Evolutionary conservation across 2,329 filamentous ascomycete genomes (phyloP).

Genomic region (Microsporum canis): DNA sequence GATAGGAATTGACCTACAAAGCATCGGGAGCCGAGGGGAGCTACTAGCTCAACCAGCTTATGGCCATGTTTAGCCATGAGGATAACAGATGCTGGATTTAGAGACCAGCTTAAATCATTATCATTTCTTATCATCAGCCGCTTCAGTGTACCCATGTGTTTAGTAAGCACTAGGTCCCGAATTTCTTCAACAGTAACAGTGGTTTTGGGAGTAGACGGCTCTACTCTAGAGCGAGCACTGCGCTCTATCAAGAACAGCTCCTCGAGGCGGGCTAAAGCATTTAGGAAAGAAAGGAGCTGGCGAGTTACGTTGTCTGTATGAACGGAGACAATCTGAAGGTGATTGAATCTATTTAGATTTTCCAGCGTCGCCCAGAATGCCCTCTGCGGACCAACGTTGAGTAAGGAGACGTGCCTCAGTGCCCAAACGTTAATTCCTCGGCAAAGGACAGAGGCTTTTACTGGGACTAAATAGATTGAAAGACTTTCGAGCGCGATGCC

Average conservation of each 20-base stretch:
- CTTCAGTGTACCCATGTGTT: slow-evolving; percentile 45
- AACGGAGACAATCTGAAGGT: slow-evolving; percentile 46
- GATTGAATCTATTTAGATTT: slow-evolving; percentile 42
- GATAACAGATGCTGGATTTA: slow-evolving; percentile 14
- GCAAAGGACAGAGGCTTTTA: slow-evolving; percentile 47
- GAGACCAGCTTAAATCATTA: slow-evolving; percentile 43
- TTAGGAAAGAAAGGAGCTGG: slow-evolving; percentile 37
- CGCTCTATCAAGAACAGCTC: slow-evolving; percentile 52
- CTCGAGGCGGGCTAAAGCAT: slow-evolving; percentile 43
- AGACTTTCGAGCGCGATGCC: slow-evolving; percentile 47
- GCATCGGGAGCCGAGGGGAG: slow-evolving; percentile 13
- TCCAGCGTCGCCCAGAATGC: slow-evolving; percentile 48
- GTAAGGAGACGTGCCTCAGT: slow-evolving; percentile 47
- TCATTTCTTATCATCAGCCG: slow-evolving; percentile 52
- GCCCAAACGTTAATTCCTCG: slow-evolving; percentile 47
- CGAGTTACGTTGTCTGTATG: slow-evolving; percentile 53
- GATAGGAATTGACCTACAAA: slow-evolving; percentile 15
- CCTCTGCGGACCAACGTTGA: slow-evolving; percentile 53
- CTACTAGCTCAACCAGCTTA: slow-evolving; percentile 17
- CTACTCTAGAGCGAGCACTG: slow-evolving; percentile 40
- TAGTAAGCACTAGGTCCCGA: slow-evolving; percentile 45
- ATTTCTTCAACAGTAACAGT: slow-evolving; percentile 48
- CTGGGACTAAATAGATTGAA: slow-evolving; percentile 48
- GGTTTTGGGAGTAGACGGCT: slow-evolving; percentile 43
- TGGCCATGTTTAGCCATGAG: slow-evolving; percentile 13